Base-by-base conservation (phyloP, 2,329 filamentous ascomycete genomes). In the Aspergillus spinulosporus region DNA sequence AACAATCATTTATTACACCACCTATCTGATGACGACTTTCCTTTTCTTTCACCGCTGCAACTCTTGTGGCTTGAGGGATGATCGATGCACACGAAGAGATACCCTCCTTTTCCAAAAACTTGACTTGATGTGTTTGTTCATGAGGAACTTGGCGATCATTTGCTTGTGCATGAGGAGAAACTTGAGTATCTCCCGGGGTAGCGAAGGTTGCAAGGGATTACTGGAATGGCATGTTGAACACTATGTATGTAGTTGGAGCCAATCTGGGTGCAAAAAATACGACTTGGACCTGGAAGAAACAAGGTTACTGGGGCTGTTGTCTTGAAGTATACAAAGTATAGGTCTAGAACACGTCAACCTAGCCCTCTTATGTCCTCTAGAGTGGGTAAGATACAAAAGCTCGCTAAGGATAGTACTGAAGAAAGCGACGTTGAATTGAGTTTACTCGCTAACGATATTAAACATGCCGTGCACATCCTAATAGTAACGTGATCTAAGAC, bases 51-150 rank as follows among this genome's bases (percentile, higher is more conserved):
- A 56, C 49, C 58, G 58, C 48, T 46, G 56, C 52, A 46, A 52
- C 52, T 37, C 21, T 21, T 21, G 21, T 21, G 21, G 21, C 21
- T 21, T 52, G 42, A 44, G 50, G 50, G 54, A 56, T 62, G 63
- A 60, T 65, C 56, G 58, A 64, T 52, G 63, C 60, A 68, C 60
- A 69, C 66, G 66, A 65, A 55, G 61, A 64, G 64, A 68, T 67
- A 68, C 65, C 66, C 65, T 65, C 64, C 62, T 59, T 52, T 60
- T 51, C 54, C 54, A 59, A 59, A 52, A 52, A 59, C 59, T 59
- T 58, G 47, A 52, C 44, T 61, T 58, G 26, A 57, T 47, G 39
- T 57, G 55, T 47, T 14, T 42, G 40, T 15, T 39, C 40, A 21
- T 12, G 34, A 36, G 28, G 21, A 21, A 21, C 21, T 21, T 21